Evolutionary conservation across 495 filamentous ascomycete species (phyloP).

Genomic region (Astrothelium subdiscretum): DNA sequence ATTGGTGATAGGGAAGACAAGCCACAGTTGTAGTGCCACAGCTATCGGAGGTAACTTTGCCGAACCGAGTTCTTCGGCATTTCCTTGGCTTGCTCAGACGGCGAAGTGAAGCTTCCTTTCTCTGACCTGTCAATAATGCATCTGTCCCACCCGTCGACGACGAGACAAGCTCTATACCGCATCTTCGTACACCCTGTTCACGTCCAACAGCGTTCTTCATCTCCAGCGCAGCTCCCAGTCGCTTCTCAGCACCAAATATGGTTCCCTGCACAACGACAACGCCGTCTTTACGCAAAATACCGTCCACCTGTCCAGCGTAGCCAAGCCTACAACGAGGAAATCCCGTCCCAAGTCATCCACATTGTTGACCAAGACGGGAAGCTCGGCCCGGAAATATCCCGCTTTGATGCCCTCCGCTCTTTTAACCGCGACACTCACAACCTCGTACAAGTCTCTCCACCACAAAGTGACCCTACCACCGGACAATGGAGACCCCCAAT

Average conservation of each 20-base stretch:
- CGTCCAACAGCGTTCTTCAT: neutral
- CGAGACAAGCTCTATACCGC: constrained; percentile 22
- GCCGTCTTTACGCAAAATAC: neutral
- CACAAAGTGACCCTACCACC: constrained; percentile 10
- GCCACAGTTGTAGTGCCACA: neutral
- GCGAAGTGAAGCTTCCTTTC: too few species aligned
- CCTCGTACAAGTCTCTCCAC: constrained; percentile 45
- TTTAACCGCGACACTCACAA: constrained; percentile 41
- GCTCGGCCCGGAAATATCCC: constrained; percentile 15
- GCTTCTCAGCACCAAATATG: constrained; percentile 4
- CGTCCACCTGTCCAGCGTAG: constrained; percentile 5
- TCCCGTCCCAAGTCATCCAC: constrained; percentile 7
- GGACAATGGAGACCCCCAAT: constrained; percentile 32
- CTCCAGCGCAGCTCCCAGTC: neutral
- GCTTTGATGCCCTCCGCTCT: constrained; percentile 32
- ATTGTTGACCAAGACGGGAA: constrained; percentile 19
- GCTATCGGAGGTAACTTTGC: neutral
- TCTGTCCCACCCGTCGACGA: constrained; percentile 6
- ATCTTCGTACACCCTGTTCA: constrained; percentile 23
- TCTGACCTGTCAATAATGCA: constrained; percentile 11
- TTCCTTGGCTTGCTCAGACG: neutral
- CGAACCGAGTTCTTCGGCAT: neutral
- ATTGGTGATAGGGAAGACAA: too few species aligned
- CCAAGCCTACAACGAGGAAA: constrained; percentile 20
- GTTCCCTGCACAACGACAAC: constrained; percentile 6